A percentile compares a stretch with the other conserved stretches of the same genome.
These are phyloP conservation scores for Acarospora socialis DNA, from an alignment of 2,329 filamentous ascomycete genomes.

Conservation along the genomic window DNA sequence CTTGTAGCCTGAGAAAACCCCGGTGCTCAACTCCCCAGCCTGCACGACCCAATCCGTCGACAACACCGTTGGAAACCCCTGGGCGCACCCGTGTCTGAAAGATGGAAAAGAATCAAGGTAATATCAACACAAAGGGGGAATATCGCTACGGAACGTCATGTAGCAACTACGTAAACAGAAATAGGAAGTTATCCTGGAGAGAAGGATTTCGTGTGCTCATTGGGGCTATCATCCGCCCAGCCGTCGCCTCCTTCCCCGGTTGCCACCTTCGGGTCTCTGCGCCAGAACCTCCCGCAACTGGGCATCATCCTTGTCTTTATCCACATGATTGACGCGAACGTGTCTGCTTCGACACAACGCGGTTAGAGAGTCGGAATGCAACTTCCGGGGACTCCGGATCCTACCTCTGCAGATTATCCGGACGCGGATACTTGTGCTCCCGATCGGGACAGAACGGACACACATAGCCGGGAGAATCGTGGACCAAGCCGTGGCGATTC, in stretches of 20 bases:
- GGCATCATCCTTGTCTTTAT: slow-evolving; percentile 80
- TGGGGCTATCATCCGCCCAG: no score
- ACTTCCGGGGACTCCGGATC: slow-evolving; percentile 16
- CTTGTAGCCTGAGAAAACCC: no score
- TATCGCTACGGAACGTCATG: no score
- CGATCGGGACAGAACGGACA: slow-evolving; percentile 92
- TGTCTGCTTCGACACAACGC: slow-evolving; percentile 43
- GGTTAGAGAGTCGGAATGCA: slow-evolving; percentile 3
- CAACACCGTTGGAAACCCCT: no score
- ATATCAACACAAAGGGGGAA: no score
- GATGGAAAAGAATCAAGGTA: no score
- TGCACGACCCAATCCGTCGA: no score
- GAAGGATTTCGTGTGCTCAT: no score
- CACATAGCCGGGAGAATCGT: slow-evolving; percentile 86
- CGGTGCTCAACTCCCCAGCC: no score
- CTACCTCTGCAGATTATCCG: slow-evolving; percentile 89
- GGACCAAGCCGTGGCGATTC: slow-evolving; percentile 71
- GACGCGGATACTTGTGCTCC: slow-evolving; percentile 86
- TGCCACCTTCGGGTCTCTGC: slow-evolving; percentile 72
- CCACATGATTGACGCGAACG: slow-evolving; percentile 79
- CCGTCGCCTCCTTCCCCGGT: slow-evolving; percentile 66
- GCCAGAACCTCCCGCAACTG: slow-evolving; percentile 67
- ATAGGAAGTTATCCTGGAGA: no score
- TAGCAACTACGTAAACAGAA: no score
- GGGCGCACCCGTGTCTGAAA: no score